Evolutionary conservation across 2,329 filamentous ascomycete species (phyloP), one percentile per base, ranked within the genome.

Genomic region (Coniochaeta sp.): DNA sequence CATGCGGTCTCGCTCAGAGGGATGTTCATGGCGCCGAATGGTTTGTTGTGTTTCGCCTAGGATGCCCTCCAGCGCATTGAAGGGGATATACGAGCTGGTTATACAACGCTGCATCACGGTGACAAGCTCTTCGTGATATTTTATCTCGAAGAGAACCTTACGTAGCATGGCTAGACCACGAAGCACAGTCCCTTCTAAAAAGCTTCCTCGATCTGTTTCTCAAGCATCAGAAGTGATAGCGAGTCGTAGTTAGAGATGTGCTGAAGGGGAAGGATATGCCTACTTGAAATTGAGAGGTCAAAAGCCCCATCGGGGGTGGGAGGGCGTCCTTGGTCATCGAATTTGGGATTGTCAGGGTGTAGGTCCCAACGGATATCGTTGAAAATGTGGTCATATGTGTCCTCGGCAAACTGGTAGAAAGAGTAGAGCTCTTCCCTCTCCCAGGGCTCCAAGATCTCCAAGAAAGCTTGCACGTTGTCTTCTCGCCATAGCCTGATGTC

Each of bases 71-170:
- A 22, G 14, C 12, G 31, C 22, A 24, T 57, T 57, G 31, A 57
- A 28, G 3, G 55, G 55, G 31, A 38, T 40, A 17, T 57, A 57
- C 26, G 55, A 57, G 31, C 40, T 36, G 3, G 38, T 9, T 8
- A 38, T 36, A 33, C n/a, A 19, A 43, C 17, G 31, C 64, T 74
- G 72, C 62, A 70, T 69, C 52, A 67, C 67, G 4, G 63, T 61
- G 6, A 74, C 71, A 64, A 75, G 72, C 62, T 58, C 3, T 24
- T 61, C 56, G 52, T 62, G 59, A 38, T 59, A 17, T 3, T 33
- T 55, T 19, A 33, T 47, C 3, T 57, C 38, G 50, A 62, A 60
- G 6, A 62, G 24, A 22, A 61, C 58, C 14, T 14, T 50, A 33
- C 55, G 58, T 11, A 62, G 34, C 3, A 58, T 38, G 6, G n/a